Evolutionary conservation across 75 land plant genomes (phyloP).

Genomic region (Cunninghamia lanceolata): DNA sequence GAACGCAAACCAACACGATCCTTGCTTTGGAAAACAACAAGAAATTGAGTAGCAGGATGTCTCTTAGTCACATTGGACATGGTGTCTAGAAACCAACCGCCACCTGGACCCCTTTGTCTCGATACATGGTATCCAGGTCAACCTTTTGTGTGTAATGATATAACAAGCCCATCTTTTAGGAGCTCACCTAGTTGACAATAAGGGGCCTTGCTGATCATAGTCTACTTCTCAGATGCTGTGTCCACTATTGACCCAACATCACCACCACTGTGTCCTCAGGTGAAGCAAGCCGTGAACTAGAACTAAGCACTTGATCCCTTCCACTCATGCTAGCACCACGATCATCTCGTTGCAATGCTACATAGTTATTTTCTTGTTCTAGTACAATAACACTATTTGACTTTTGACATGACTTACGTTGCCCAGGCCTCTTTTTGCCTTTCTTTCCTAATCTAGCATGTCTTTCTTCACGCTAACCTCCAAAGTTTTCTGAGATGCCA

Average conservation of each 20-base stretch:
- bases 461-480: no score
- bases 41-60: no score
- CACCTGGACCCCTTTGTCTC: constrained; percentile 75
- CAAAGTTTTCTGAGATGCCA: constrained; percentile 34
- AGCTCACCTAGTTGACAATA: constrained; percentile 42
- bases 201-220: constrained; percentile 16
- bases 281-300: constrained; percentile 80
- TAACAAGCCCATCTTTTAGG: no score
- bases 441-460: constrained; percentile 76
- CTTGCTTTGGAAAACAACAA: no score
- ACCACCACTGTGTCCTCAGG: constrained; percentile 66
- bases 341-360: no score
- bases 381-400: constrained; percentile 26
- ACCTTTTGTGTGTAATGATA: constrained; percentile 73
- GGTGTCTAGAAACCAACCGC: no score
- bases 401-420: constrained; percentile 59
- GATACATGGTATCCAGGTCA: constrained; percentile 75
- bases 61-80: no score
- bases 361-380: constrained; percentile 60
- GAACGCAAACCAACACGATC: no score
- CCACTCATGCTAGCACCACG: constrained; percentile 56
- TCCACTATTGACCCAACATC: constrained; percentile 32
- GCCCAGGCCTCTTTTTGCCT: constrained; percentile 77
- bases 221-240: constrained; percentile 29
- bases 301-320: constrained; percentile 64